These are phyloP conservation scores for Aspergillus alliaceus DNA, from an alignment of 2,329 filamentous ascomycete genomes.

Conservation along the genomic window DNA sequence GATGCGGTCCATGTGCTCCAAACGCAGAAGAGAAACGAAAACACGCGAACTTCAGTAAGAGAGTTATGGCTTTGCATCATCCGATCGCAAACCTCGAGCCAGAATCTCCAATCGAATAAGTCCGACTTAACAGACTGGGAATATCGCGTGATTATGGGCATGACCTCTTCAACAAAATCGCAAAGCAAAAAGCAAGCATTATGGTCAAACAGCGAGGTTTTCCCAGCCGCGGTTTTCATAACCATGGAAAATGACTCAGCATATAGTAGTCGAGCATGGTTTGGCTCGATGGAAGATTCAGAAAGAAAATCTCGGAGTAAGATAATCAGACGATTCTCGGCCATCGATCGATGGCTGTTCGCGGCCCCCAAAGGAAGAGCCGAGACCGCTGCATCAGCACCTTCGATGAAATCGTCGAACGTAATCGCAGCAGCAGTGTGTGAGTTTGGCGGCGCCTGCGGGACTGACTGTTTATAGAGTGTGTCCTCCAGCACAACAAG, in stretches of 20 bases:
- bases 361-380: slow-evolving; percentile 63
- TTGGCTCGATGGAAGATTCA: slow-evolving; percentile 56
- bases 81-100: slow-evolving; percentile 75
- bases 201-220: slow-evolving; percentile 78
- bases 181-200: slow-evolving; percentile 85
- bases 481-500: slow-evolving; percentile 78
- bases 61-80: slow-evolving; percentile 84
- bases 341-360: slow-evolving; percentile 77
- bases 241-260: slow-evolving; percentile 72
- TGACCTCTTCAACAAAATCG: slow-evolving; percentile 81
- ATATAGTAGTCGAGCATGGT: slow-evolving; percentile 66
- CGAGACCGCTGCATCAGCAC: slow-evolving; percentile 66
- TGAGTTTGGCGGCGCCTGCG: slow-evolving; percentile 48
- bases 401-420: slow-evolving; percentile 65
- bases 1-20: slow-evolving; percentile 73
- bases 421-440: slow-evolving; percentile 55
- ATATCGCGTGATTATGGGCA: slow-evolving; percentile 67
- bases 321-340: slow-evolving; percentile 83
- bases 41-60: slow-evolving; percentile 82
- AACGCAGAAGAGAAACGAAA: slow-evolving; percentile 76
- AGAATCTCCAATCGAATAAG: slow-evolving; percentile 68
- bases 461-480: slow-evolving; percentile 67
- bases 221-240: slow-evolving; percentile 71
- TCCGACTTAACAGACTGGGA: slow-evolving; percentile 48
- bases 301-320: slow-evolving; percentile 78